Evolutionary conservation across 1,284 basidiomycete species (phyloP).

Genomic region (Porodaedalea pini): DNA sequence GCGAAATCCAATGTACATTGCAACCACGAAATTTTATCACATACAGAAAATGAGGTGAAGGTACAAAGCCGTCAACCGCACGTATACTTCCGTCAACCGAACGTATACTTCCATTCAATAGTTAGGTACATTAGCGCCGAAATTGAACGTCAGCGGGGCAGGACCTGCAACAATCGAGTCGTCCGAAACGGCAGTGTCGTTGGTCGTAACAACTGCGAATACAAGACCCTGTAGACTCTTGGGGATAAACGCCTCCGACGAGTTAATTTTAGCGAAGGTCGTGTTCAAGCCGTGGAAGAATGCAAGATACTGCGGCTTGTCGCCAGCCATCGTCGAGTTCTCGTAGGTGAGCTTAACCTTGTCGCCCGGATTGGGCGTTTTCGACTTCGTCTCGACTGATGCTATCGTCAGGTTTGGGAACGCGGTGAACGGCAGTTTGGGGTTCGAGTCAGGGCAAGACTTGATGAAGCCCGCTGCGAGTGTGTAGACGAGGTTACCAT

Average conservation of each 20-base stretch:
- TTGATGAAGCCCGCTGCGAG: constrained; percentile 34
- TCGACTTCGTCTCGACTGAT: constrained; percentile 24
- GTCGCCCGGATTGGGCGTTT: constrained; percentile 1
- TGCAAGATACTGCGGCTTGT: constrained; percentile 35
- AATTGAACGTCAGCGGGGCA: constrained; percentile 26
- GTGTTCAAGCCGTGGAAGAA: constrained; percentile 38
- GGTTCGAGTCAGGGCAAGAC: constrained; percentile 34
- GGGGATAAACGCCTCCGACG: constrained; percentile 30
- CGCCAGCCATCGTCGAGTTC: constrained; percentile 26
- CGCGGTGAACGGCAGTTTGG: constrained; percentile 36
- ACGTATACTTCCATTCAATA: not conserved
- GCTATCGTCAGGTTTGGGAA: constrained; percentile 34
- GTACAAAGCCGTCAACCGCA: too few species aligned
- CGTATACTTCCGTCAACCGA: too few species aligned
- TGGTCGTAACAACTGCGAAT: constrained; percentile 25
- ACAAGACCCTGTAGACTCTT: constrained; percentile 24
- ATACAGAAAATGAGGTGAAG: too few species aligned
- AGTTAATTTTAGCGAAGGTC: constrained; percentile 33
- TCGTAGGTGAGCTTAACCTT: constrained; percentile 31
- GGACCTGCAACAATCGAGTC: constrained; percentile 37
- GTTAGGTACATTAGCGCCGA: not conserved
- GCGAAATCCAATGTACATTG: too few species aligned
- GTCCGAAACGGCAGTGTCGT: constrained; percentile 24
- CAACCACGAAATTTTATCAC: too few species aligned
- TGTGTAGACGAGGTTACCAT: constrained; percentile 30